Base-by-base conservation (phyloP, 1,284 basidiomycete species). In the Wolfiporia cocos region DNA sequence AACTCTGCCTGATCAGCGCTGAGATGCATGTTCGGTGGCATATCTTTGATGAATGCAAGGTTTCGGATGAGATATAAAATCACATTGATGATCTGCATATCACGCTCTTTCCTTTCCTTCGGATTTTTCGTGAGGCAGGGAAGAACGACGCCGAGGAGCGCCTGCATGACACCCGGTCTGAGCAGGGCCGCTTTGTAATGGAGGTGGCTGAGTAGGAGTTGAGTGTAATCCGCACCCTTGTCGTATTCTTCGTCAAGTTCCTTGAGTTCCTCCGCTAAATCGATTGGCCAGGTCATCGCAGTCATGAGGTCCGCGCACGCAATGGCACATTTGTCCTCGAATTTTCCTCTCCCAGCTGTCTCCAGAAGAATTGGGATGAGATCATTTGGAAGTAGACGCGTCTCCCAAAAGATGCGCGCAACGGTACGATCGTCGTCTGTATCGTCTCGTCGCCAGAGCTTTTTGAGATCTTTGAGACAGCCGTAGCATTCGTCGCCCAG, bases 251-350 rank as follows among this genome's bases (percentile, higher is more conserved):
- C 86, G 56, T 91, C 86, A 37, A 93, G 73, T 57, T 96, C 93
- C 58, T 87, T 88, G 47, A 97, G 69, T 64, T 97, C 94, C 54
- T 89, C 84, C 1, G 88, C 86, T 46, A 96, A 70, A 64, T 97
- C 90, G 46, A 97, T 94, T 1, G 94, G 94, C 93, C 93, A 97
- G 3, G 92, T 97, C 83, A 97, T 87, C 0, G 92, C 92, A 0
- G 90, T 89, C 56, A 95, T 83, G 20, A 97, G 70, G 59, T 97
- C 94, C 5, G 81, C 86, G 50, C 86, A 89, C 2, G 87, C 81
- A 18, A 96, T 75, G 0, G 91, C 87, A 37, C 92, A 78, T 58
- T 89, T 91, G 68, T 83, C 90, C 58, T 83, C 88, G 36, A 84
- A 79, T 18, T 76, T 68, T 10, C 89, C 88, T 49, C 79, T 77